phyloP scores from a whole-genome alignment of 495 filamentous ascomycete genomes.

The Lophiostoma macrostomum region DNA sequence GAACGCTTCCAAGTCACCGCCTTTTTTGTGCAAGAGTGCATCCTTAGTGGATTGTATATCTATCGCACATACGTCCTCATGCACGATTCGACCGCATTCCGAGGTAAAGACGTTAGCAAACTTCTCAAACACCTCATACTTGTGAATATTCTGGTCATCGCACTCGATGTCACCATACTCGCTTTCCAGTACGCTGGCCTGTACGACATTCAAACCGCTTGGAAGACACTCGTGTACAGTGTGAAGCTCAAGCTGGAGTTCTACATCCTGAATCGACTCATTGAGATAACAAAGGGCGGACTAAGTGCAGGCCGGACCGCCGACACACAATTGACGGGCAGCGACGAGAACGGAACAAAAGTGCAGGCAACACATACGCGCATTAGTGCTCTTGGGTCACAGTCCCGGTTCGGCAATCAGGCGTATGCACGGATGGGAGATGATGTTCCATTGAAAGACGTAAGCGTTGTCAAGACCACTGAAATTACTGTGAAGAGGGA shows the following conservation, averaged over 20 bases:
- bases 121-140: slow-evolving; percentile 15
- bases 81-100: not conserved
- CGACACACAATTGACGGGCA: too few species aligned
- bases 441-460: too few species aligned
- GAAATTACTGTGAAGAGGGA: too few species aligned
- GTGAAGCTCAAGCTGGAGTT: slow-evolving; percentile 33
- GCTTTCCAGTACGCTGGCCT: slow-evolving; percentile 14
- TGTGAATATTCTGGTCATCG: slow-evolving; percentile 29
- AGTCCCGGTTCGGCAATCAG: too few species aligned
- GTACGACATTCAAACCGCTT: slow-evolving; percentile 14
- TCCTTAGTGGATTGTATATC: slow-evolving; percentile 13
- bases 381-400: too few species aligned
- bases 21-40: slow-evolving; percentile 19
- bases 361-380: too few species aligned
- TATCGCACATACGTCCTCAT: not conserved
- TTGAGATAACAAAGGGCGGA: slow-evolving; percentile 15
- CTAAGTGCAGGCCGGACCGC: too few species aligned
- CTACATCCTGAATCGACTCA: slow-evolving; percentile 22
- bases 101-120: not conserved
- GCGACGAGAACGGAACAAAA: too few species aligned
- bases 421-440: too few species aligned
- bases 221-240: slow-evolving; percentile 25
- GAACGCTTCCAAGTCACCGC: slow-evolving; percentile 7
- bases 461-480: too few species aligned
- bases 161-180: slow-evolving; percentile 23